Evolutionary conservation across 805 yeast species (phyloP), one percentile per base, ranked within the genome.

Genomic region (Hanseniaspora taiwanica): DNA sequence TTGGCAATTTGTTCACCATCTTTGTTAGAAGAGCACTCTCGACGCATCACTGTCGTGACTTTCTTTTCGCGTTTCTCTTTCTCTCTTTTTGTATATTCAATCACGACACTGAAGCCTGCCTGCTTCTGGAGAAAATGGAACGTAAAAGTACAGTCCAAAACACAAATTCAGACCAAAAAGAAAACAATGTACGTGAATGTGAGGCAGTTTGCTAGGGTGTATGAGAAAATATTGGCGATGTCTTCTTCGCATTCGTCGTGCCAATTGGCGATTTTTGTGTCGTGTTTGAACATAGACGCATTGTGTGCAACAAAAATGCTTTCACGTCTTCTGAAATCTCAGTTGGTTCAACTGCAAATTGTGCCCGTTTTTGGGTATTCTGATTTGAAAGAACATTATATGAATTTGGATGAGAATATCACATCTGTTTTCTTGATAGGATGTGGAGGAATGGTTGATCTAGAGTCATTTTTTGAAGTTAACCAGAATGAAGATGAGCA

Each of bases 191-290:
- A 79, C 55, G 71, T 87, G 42, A 68, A 73, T 37, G 83, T 94
- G 12, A 66, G 71, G 25, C 72, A 80, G 57, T 83, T 81, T 57
- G 69, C 74, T 13, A 63, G 59, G 45, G 78, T 81, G 10, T 86
- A 85, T 60, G 68, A 71, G 39, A 76, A 72, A 39, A 78, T 89
- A 45, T 68, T 76, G 49, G 64, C 68, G 41, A 71, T 81, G n/a
- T 79, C 94, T 3, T 61, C 84, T 40, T 79, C 94, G 12, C 96
- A 87, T 58, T 80, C 95, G n/a, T 80, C 95, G 5, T 91, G 96
- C 56, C 81, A 82, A 52, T 62, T 87, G 43, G 85, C 83, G 20
- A 65, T 91, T 8, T 85, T 89, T 55, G 95, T 85, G 18, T 81
- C 97, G 3, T 84, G 96, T 59, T 65, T 89, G 47, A 83, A 81